phyloP scores from a whole-genome alignment of 257 asterid species.

The Capsicum rhomboideum region DNA sequence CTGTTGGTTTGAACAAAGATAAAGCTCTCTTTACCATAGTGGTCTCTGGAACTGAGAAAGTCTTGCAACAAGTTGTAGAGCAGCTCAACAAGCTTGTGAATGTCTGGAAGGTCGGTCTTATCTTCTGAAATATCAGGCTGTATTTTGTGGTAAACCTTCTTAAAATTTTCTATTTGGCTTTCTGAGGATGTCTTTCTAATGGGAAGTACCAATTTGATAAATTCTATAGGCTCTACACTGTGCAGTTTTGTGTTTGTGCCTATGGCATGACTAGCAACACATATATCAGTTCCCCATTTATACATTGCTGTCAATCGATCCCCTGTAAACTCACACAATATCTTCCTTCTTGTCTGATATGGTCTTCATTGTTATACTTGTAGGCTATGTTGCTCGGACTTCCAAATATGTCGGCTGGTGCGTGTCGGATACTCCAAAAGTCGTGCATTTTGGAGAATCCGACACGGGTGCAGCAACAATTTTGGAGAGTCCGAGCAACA shows the following conservation, averaged over 20 bases:
- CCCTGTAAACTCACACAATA: not conserved
- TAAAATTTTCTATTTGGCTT: not conserved
- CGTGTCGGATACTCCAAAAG: too few relatives aligned
- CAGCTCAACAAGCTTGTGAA: slow-evolving; percentile 81
- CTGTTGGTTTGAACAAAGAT: slow-evolving; percentile 82
- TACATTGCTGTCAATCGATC: not conserved
- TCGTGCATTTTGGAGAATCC: too few relatives aligned
- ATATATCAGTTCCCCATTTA: not conserved
- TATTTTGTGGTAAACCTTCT: not conserved
- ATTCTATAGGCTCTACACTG: not conserved
- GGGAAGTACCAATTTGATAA: not conserved
- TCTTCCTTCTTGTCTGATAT: too few relatives aligned
- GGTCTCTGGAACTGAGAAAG: slow-evolving; percentile 69
- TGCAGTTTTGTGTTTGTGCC: not conserved
- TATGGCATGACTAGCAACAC: not conserved
- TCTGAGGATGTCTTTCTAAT: not conserved
- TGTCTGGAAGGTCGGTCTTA: slow-evolving; percentile 49
- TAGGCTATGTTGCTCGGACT: too few relatives aligned
- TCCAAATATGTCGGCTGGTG: too few relatives aligned
- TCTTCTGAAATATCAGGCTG: not conserved
- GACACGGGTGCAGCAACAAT: too few relatives aligned
- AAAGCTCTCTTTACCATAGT: slow-evolving; percentile 84
- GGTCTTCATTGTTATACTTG: not conserved
- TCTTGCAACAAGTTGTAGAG: slow-evolving; percentile 68
- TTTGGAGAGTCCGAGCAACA: too few relatives aligned